Percentiles rank a stretch among this genome's conserved stretches.
These are phyloP conservation scores for Nakazawaea pomicola DNA, from an alignment of 805 yeast species.

Conservation along the genomic window DNA sequence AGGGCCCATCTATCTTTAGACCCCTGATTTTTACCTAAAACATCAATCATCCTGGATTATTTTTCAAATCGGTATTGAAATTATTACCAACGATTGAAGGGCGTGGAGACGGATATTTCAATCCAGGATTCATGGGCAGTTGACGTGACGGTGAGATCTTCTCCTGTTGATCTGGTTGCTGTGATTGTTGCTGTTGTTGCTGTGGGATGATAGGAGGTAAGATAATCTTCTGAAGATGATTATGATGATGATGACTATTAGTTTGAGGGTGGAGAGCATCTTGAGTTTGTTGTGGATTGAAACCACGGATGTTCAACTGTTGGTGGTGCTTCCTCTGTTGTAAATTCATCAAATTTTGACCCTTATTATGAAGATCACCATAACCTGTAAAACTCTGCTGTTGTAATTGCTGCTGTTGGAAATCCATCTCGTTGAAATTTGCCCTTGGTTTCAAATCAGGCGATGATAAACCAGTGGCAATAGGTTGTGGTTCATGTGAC, in stretches of 20 bases:
- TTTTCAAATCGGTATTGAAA: no score
- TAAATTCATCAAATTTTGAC: constrained; percentile 1
- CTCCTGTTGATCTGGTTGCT: neutral
- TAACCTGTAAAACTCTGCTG: constrained; percentile 13
- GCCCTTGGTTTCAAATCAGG: constrained; percentile 10
- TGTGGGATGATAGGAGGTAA: constrained; percentile 3
- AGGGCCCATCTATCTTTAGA: no score
- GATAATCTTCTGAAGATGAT: constrained; percentile 2
- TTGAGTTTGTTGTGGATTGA: constrained; percentile 3
- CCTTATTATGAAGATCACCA: neutral
- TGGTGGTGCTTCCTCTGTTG: constrained; percentile 4
- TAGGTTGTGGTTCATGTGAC: constrained; percentile 1
- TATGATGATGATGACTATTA: no score
- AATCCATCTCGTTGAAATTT: constrained; percentile 9
- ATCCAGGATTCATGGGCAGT: neutral
- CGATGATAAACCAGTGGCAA: constrained; percentile 6
- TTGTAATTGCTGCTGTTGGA: constrained; percentile 13
- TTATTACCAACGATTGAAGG: neutral
- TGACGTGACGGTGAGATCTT: neutral
- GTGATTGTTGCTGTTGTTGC: constrained; percentile 4
- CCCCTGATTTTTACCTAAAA: no score
- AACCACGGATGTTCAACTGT: neutral
- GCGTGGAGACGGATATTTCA: constrained; percentile 1
- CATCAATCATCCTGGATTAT: no score
- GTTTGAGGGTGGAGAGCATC: neutral